Conservation (phyloP, 2,329 filamentous ascomycete species). For the Teratosphaeriaceae sp. region DNA sequence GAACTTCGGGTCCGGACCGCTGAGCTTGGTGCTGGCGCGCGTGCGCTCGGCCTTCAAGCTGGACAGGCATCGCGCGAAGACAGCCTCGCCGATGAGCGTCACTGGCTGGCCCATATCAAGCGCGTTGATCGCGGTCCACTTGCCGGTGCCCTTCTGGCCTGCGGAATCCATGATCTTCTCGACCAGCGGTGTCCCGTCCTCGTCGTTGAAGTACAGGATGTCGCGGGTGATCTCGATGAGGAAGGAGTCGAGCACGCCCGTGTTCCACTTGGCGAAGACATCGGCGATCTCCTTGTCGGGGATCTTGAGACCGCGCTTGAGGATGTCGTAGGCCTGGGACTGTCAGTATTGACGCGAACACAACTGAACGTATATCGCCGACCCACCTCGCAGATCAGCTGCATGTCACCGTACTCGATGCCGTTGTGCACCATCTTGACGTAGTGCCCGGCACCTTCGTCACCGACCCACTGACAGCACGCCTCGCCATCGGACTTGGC, state of each 20-base stretch:
- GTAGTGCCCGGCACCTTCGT: slow-evolving; percentile 99
- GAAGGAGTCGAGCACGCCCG: slow-evolving; percentile 97
- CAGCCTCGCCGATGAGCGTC: slow-evolving; percentile 93
- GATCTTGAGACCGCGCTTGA: slow-evolving; percentile 95
- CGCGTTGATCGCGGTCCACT: slow-evolving; percentile 99
- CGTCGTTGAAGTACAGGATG: slow-evolving; percentile 97
- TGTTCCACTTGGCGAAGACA: slow-evolving; percentile 94
- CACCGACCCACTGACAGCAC: slow-evolving; percentile 99
- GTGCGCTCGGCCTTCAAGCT: slow-evolving; percentile 89
- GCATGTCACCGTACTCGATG: slow-evolving; percentile 99
- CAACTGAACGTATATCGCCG: not conserved
- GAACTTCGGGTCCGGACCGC: slow-evolving; percentile 71
- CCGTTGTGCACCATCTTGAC: slow-evolving; percentile 99
- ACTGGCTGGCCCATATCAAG: slow-evolving; percentile 98
- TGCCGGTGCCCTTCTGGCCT: slow-evolving; percentile 98
- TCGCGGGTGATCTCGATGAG: slow-evolving; percentile 98
- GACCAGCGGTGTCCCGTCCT: slow-evolving; percentile 80
- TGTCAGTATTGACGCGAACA: slow-evolving; percentile 8
- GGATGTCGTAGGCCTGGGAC: slow-evolving; percentile 89
- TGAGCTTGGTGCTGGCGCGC: slow-evolving; percentile 71
- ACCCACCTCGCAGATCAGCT: slow-evolving; percentile 94
- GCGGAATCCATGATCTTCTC: slow-evolving; percentile 99
- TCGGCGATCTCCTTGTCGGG: slow-evolving; percentile 92
- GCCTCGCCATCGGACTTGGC: slow-evolving; percentile 96
- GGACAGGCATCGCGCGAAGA: slow-evolving; percentile 90